A percentile compares a stretch with the other conserved stretches of the same genome.
Evolutionary conservation across 768 basidiomycete genomes (phyloP).

Genomic region (Albatrellus ellisii): DNA sequence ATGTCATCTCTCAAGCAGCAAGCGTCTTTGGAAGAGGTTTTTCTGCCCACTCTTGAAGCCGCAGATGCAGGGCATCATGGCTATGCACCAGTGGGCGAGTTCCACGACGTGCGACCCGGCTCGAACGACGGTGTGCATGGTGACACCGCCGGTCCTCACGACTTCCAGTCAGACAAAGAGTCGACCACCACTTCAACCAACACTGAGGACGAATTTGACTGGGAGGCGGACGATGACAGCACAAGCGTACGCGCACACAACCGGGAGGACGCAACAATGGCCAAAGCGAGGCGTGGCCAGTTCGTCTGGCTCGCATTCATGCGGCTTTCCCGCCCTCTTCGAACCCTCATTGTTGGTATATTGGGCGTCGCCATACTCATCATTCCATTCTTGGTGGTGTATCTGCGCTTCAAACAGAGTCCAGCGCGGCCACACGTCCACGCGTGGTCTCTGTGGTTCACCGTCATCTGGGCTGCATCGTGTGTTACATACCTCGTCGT

Average conservation of each 20-base stretch:
- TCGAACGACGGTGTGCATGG: no score
- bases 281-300: constrained; percentile 47
- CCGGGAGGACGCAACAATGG: constrained; percentile 17
- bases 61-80: no score
- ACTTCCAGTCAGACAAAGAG: no score
- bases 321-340: constrained; percentile 45
- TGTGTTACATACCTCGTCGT: constrained; percentile 53
- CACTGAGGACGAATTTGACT: constrained; percentile 50
- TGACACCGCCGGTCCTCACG: no score
- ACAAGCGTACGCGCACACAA: constrained; percentile 11
- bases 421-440: constrained; percentile 41
- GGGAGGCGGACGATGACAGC: constrained; percentile 49
- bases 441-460: constrained; percentile 56
- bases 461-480: constrained; percentile 50
- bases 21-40: no score
- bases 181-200: constrained; percentile 2
- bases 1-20: no score
- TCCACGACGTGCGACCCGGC: no score
- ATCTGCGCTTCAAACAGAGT: constrained; percentile 42
- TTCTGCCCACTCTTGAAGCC: no score
- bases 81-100: no score
- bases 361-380: constrained; percentile 52
- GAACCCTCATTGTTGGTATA: constrained; percentile 44
- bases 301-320: constrained; percentile 52
- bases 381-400: constrained; percentile 56